Evolutionary conservation across 192 early-diverging fungal species (phyloP), one percentile per base, ranked within the genome.

Genomic region (Coemansia sp.): DNA sequence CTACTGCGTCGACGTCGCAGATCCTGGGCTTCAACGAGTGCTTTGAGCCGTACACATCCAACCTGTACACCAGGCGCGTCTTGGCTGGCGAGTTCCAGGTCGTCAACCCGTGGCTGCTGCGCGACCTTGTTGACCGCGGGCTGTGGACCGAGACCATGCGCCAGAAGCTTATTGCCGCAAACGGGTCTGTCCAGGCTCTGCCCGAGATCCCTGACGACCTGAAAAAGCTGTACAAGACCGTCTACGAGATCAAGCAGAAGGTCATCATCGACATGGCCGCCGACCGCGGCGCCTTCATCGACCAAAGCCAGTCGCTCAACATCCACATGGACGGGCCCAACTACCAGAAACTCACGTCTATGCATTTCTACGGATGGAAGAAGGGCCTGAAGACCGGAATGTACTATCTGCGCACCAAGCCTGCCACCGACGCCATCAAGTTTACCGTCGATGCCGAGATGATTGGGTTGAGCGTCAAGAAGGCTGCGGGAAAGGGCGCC

Each of bases 321-420:
- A 92, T 99, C 62, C 93, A 95, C 79, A 85, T 97, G 75, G 93
- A 90, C n/a, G 92, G 93, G 54, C 87, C 94, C 10, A 95, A 91
- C 76, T 96, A 90, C 82, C 92, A 91, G 74, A 95, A 94, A 79
- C 84, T 99, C 64, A 95, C 96, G 8, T 87, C 85, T 38, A 99
- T 99, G 96, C 95, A 97, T 80, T 97, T 99, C 69, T 96, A 97
- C 75, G 96, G 92, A 14, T 97, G 96, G 95, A 92, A 93, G 84
- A 89, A 91, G 82, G 96, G 96, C 3, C 85, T 99, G 19, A 99
- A 99, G 90, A 99, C 96, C 9, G 96, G 96, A 49, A 96, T 96
- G 96, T 99, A 99, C 81, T 99, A 99, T 76, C 81, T 99, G 58
- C 91, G 96, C 43, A 93, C 94, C 9, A 86, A 93, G 36, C 95